Conservation (phyloP, 2,329 filamentous ascomycete species). For the Nemania serpens region DNA sequence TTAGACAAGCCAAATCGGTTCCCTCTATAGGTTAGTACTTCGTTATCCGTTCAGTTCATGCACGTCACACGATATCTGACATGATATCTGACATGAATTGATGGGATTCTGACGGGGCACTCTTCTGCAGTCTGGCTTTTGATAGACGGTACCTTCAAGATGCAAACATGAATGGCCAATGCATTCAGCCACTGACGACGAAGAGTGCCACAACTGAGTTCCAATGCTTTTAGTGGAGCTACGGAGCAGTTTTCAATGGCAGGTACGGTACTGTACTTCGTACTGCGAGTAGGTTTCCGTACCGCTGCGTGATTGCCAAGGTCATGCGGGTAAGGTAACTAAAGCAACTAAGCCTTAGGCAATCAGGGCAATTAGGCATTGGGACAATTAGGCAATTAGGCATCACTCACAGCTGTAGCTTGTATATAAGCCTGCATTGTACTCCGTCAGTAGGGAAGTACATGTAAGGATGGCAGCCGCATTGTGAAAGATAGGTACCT, state of each 20-base stretch:
- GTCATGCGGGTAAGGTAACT: constrained; percentile 15
- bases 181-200: constrained; percentile 22
- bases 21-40: neutral
- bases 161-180: neutral
- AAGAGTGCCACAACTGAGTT: constrained; percentile 8
- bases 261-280: neutral
- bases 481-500: constrained; percentile 2
- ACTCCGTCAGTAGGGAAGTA: too few species aligned
- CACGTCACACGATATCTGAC: constrained; percentile 17
- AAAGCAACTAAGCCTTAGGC: neutral
- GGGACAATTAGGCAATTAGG: neutral
- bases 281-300: neutral
- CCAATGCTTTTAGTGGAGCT: neutral
- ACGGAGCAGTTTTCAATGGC: neutral
- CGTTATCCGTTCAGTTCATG: constrained; percentile 12
- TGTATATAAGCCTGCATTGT: neutral
- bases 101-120: neutral
- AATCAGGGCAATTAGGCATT: neutral
- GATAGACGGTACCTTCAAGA: neutral
- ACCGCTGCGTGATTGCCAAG: neutral
- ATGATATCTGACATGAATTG: neutral
- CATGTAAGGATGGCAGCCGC: constrained; percentile 15
- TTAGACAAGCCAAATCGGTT: neutral
- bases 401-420: neutral
- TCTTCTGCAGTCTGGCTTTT: too few species aligned